Evolutionary conservation across 305 asterid genomes (phyloP).

Genomic region (Coffea humblotiana): DNA sequence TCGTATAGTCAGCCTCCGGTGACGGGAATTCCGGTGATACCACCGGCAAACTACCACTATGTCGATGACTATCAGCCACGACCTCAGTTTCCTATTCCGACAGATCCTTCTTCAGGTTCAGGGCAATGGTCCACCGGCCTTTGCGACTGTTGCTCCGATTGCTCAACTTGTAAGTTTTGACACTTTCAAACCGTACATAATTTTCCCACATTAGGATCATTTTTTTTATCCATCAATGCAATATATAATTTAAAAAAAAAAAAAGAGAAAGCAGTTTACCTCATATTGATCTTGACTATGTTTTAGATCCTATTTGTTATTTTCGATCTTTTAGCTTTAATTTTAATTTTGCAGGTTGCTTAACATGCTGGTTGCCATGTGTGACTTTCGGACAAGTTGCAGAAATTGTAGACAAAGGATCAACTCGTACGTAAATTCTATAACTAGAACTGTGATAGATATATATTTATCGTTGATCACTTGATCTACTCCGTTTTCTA

Average conservation of each 20-base stretch:
- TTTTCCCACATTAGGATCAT: not conserved
- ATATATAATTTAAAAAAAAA: too few species aligned
- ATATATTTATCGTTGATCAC: too few species aligned
- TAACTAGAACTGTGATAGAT: too few species aligned
- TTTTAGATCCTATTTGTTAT: too few species aligned
- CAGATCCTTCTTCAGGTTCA: not conserved
- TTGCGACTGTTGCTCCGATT: slow-evolving; percentile 26
- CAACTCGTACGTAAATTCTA: slow-evolving; percentile 21
- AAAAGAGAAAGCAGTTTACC: too few species aligned
- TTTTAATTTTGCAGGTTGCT: slow-evolving; percentile 25
- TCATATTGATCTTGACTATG: too few species aligned
- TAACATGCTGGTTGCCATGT: slow-evolving; percentile 35
- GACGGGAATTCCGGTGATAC: slow-evolving; percentile 12
- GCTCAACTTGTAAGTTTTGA: slow-evolving; percentile 14
- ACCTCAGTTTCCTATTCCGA: not conserved
- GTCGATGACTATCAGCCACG: not conserved
- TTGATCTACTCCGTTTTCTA: too few species aligned
- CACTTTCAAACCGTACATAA: too few species aligned
- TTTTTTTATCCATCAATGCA: too few species aligned
- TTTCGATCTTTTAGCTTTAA: not conserved
- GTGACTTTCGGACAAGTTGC: slow-evolving; percentile 32
- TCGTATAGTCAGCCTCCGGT: slow-evolving; percentile 7
- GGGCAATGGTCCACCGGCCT: slow-evolving; percentile 25
- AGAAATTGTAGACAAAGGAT: slow-evolving; percentile 32
- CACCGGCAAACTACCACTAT: not conserved